These are phyloP conservation scores for Aspergillus fischeri DNA, from an alignment of 2,329 filamentous ascomycete species.

Conservation along the genomic window DNA sequence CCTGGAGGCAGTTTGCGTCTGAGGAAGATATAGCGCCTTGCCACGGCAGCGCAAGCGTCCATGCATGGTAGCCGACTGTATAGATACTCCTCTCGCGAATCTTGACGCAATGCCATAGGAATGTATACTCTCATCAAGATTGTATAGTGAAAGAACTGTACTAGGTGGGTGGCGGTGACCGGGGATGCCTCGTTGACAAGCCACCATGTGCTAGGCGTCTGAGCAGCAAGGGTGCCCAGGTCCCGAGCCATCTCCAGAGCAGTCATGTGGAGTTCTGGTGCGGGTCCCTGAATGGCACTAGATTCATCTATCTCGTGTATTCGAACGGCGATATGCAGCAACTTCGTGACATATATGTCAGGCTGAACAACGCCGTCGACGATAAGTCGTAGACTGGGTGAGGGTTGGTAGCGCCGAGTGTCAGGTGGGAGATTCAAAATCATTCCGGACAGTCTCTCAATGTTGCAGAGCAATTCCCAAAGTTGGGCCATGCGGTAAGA, in stretches of 20 bases:
- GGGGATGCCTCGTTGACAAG: neutral
- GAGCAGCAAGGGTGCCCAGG: constrained; percentile 7
- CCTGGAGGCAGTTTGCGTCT: constrained; percentile 10
- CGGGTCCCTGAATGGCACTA: constrained; percentile 1
- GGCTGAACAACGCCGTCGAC: constrained; percentile 11
- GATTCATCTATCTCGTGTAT: constrained; percentile 12
- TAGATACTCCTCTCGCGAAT: constrained; percentile 7
- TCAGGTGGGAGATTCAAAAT: constrained; percentile 35
- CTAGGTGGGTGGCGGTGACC: constrained; percentile 8
- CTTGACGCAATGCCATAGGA: constrained; percentile 11
- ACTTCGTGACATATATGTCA: constrained; percentile 4
- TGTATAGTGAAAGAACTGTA: constrained; percentile 14
- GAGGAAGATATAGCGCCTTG: constrained; percentile 8
- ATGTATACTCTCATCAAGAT: constrained; percentile 13
- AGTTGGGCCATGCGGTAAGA: constrained; percentile 21
- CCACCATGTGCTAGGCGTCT: constrained; percentile 14
- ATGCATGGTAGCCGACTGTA: constrained; percentile 16
- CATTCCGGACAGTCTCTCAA: constrained; percentile 30
- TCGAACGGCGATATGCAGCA: constrained; percentile 9
- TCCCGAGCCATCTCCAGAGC: constrained; percentile 10
- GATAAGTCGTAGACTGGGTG: neutral
- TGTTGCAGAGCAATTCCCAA: constrained; percentile 31
- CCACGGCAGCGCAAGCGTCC: constrained; percentile 13
- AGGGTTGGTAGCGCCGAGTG: constrained; percentile 20
- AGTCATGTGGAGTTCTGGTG: constrained; percentile 4